A percentile compares a stretch with the other conserved stretches of the same genome.
phyloP scores from a whole-genome alignment of 108 stramenopile species.

The Cyclotella choctawhatcheeana region DNA sequence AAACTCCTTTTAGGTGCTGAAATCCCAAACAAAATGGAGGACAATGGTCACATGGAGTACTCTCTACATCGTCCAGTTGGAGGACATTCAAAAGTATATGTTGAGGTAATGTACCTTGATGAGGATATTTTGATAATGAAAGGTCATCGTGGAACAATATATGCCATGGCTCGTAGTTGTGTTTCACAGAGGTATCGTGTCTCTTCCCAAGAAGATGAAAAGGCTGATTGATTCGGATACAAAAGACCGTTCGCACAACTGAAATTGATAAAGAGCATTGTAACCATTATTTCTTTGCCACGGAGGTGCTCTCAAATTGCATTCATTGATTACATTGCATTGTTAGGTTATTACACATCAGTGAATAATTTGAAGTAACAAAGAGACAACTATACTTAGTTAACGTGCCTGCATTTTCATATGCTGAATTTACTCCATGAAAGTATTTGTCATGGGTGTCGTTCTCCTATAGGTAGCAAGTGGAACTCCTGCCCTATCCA shows the following conservation, averaged over 20 bases:
- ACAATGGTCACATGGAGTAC: slow-evolving; percentile 72
- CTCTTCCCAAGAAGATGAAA: neutral
- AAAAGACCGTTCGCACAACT: too few relatives aligned
- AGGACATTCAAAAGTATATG: slow-evolving; percentile 73
- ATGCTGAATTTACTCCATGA: too few relatives aligned
- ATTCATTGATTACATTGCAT: too few relatives aligned
- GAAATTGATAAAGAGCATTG: too few relatives aligned
- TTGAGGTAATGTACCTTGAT: slow-evolving; percentile 81
- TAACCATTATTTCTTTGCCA: too few relatives aligned
- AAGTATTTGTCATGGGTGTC: too few relatives aligned
- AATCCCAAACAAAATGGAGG: slow-evolving; percentile 60
- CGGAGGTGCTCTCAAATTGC: too few relatives aligned
- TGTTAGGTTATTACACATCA: too few relatives aligned
- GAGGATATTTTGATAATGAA: slow-evolving; percentile 66
- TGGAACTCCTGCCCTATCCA: neutral
- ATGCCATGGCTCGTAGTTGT: slow-evolving; percentile 62
- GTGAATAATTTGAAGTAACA: too few relatives aligned
- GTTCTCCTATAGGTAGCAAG: slow-evolving; percentile 2
- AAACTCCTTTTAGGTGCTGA: slow-evolving; percentile 75
- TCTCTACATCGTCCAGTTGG: slow-evolving; percentile 70
- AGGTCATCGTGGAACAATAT: slow-evolving; percentile 76
- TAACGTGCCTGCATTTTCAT: too few relatives aligned
- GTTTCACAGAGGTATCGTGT: slow-evolving; percentile 42
- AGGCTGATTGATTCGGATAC: too few relatives aligned
- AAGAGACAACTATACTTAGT: too few relatives aligned